Evolutionary conservation across 768 basidiomycete genomes (phyloP), one percentile per base, ranked within the genome.

Genomic region (Leccinum ochraceum): DNA sequence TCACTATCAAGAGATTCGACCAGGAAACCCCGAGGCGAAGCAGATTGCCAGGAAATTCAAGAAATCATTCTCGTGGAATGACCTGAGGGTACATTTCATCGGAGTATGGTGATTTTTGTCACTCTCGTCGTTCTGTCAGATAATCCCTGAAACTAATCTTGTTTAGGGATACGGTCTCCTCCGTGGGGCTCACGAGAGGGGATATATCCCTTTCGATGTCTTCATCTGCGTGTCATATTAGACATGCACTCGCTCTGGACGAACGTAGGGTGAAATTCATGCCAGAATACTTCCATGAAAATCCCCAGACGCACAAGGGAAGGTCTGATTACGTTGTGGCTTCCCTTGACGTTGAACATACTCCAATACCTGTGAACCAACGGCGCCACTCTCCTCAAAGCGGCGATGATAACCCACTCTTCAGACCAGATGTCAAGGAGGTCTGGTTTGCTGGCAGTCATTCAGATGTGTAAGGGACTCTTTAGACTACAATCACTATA

Each of bases 361-460:
- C 42, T n/a, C 0, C 17, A 5, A n/a, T 0, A 10, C n/a, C 8
- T 44, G 3, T 2, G 4, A 10, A 44, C 0, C 8, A 44, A n/a
- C n/a, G 9, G n/a, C 4, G n/a, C 2, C 3, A 9, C 42, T n/a
- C n/a, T n/a, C 9, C 9, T 44, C 42, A 44, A 4, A 44, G n/a
- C 9, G n/a, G 10, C 2, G 42, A 44, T n/a, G n/a, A 44, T 10
- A 2, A 2, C 42, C 28, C 28, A 28, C 0, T 28, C 8, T 42
- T 9, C 17, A 16, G 39, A 42, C 8, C 39, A n/a, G 39, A 44
- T 44, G 13, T 34, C 11, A 34, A 34, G 34, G 34, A 34, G 13
- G 34, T 34, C 34, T 34, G 34, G 34, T 34, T 34, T 13, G 34
- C 34, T 13, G 34, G 34, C 6, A 34, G 34, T 13, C 34, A 34